These are phyloP conservation scores for Vigna unguiculata DNA, from an alignment of 306 rosid genomes.

Conservation along the genomic window DNA sequence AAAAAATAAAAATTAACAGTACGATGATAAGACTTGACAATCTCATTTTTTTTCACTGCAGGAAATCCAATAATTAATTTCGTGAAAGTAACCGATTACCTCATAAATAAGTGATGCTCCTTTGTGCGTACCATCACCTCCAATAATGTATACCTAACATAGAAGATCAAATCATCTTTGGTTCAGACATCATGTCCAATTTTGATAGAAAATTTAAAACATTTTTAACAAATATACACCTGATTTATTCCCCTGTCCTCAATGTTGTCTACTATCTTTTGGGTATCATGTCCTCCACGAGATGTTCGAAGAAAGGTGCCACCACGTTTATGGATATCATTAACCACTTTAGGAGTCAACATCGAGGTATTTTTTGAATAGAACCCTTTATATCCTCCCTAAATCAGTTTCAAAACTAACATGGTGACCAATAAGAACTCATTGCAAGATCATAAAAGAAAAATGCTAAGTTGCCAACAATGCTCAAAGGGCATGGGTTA, in stretches of 20 bases:
- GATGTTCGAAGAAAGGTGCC: slow-evolving; percentile 94
- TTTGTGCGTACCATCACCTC: slow-evolving; percentile 97
- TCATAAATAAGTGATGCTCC: slow-evolving; percentile 85
- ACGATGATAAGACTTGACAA: no score
- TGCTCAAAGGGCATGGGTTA: background rate
- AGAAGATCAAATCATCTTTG: slow-evolving; percentile 39
- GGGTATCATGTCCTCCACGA: slow-evolving; percentile 95
- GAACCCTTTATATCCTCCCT: slow-evolving; percentile 95
- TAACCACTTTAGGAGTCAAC: slow-evolving; percentile 83
- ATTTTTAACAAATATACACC: slow-evolving; percentile 50
- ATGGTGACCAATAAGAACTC: slow-evolving; percentile 31
- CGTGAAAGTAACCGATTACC: slow-evolving; percentile 56
- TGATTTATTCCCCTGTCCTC: slow-evolving; percentile 93
- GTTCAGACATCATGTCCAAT: slow-evolving; percentile 5
- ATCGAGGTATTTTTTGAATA: slow-evolving; percentile 83
- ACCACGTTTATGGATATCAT: slow-evolving; percentile 87
- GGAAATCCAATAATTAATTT: slow-evolving; percentile 23
- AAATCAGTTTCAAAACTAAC: slow-evolving; percentile 46
- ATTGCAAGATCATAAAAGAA: slow-evolving; percentile 5
- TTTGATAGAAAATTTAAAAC: background rate
- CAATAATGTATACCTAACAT: slow-evolving; percentile 84
- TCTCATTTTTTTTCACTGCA: no score
- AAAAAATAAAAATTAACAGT: no score
- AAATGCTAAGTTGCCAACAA: background rate
- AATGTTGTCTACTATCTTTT: slow-evolving; percentile 94